A percentile compares a stretch with the other conserved stretches of the same genome.
These are phyloP conservation scores for Annona cherimola DNA, from an alignment of 164 flowering plant genomes.

Conservation along the genomic window DNA sequence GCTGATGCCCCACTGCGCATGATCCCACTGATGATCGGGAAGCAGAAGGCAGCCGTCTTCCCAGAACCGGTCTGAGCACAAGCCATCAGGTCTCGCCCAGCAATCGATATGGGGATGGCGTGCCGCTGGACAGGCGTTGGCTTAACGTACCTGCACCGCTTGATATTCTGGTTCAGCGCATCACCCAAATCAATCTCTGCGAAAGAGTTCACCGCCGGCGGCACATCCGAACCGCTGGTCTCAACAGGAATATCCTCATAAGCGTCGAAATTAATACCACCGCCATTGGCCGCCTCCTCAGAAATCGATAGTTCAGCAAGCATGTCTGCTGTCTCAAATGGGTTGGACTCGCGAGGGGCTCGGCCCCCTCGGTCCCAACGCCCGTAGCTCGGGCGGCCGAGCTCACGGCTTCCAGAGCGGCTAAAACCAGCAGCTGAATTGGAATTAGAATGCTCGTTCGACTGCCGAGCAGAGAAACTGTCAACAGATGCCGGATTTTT, in stretches of 20 bases:
- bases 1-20: slow-evolving; percentile 13
- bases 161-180: slow-evolving; percentile 38
- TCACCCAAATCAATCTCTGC: slow-evolving; percentile 45
- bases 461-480: background rate
- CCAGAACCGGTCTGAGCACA: slow-evolving; percentile 74
- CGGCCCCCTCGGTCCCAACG: background rate
- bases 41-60: slow-evolving; percentile 63
- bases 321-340: slow-evolving; percentile 20
- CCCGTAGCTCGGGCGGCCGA: background rate
- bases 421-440: background rate
- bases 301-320: slow-evolving; percentile 22
- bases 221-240: slow-evolving; percentile 39
- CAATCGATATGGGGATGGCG: slow-evolving; percentile 51
- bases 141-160: slow-evolving; percentile 49
- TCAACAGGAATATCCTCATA: slow-evolving; percentile 52
- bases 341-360: slow-evolving; percentile 17
- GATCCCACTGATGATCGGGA: slow-evolving; percentile 52
- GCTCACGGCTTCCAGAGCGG: background rate
- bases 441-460: background rate
- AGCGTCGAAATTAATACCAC: slow-evolving; percentile 37
- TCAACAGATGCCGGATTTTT: background rate
- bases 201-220: slow-evolving; percentile 38
- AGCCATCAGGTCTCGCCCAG: slow-evolving; percentile 65
- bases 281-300: slow-evolving; percentile 8
- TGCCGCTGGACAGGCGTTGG: slow-evolving; percentile 65